A percentile compares a stretch with the other conserved stretches of the same genome.
Evolutionary conservation across 148 eudicot genomes (phyloP).

Genomic region (Chenopodium berlandieri): DNA sequence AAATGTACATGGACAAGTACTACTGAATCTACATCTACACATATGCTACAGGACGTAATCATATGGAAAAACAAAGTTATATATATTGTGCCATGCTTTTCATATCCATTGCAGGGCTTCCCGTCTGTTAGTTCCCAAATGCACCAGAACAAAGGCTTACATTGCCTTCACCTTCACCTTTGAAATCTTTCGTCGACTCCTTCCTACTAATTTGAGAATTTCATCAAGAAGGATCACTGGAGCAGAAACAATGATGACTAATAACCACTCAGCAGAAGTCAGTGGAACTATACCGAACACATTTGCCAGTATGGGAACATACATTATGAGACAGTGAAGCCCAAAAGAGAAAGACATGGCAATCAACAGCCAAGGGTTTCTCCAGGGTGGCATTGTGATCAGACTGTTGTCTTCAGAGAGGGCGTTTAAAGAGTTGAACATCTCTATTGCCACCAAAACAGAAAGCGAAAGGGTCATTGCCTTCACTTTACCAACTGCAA

Average conservation of each 20-base stretch:
- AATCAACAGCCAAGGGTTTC: slow-evolving; percentile 77
- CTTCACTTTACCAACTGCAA: slow-evolving; percentile 72
- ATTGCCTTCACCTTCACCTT: slow-evolving; percentile 52
- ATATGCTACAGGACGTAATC: slow-evolving; percentile 14
- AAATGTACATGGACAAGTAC: slow-evolving; percentile 5
- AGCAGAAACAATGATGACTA: slow-evolving; percentile 60
- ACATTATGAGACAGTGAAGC: slow-evolving; percentile 71
- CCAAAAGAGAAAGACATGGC: slow-evolving; percentile 74
- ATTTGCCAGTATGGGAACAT: slow-evolving; percentile 70
- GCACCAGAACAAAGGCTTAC: neutral
- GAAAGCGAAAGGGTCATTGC: slow-evolving; percentile 91
- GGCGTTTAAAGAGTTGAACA: slow-evolving; percentile 89
- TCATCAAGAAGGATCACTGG: slow-evolving; percentile 82
- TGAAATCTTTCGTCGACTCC: slow-evolving; percentile 34
- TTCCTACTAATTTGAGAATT: slow-evolving; percentile 55
- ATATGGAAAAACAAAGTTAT: slow-evolving; percentile 1
- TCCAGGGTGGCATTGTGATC: slow-evolving; percentile 83
- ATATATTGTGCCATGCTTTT: neutral
- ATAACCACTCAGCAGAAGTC: slow-evolving; percentile 61
- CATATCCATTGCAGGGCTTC: neutral
- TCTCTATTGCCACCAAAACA: slow-evolving; percentile 81
- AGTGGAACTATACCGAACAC: slow-evolving; percentile 80
- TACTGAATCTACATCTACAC: slow-evolving; percentile 4
- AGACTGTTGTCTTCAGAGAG: slow-evolving; percentile 82
- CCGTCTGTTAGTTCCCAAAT: neutral